phyloP scores from a whole-genome alignment of 306 rosid species.

The Rosa chinensis region DNA sequence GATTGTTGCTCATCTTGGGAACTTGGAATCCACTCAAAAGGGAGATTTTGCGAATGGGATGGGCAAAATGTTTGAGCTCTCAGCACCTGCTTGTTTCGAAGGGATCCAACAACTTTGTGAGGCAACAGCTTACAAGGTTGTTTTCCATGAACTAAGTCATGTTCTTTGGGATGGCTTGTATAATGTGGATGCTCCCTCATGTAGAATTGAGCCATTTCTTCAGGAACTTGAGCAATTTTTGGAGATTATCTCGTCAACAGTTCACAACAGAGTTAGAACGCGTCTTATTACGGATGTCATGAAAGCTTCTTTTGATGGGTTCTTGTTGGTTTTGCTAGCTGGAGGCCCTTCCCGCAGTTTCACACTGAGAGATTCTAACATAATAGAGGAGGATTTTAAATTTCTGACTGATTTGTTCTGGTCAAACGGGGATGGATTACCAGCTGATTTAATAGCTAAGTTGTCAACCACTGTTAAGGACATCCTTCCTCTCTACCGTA shows the following conservation, averaged over 20 bases:
- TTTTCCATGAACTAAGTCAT: conserved; percentile 65
- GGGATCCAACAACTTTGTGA: conserved; percentile 76
- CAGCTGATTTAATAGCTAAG: conserved; percentile 67
- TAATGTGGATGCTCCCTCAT: conserved; percentile 56
- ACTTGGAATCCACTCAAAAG: conserved; percentile 37
- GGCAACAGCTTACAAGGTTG: conserved; percentile 64
- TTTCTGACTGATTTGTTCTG: conserved; percentile 79
- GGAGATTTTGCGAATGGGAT: conserved; percentile 37
- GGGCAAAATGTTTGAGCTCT: conserved; percentile 64
- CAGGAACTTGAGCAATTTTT: conserved; percentile 79
- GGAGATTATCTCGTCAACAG: conserved; percentile 82
- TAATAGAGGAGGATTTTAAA: conserved; percentile 85
- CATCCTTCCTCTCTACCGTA: conserved; percentile 54
- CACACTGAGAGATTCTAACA: conserved; percentile 54
- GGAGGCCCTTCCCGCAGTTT: conserved; percentile 92
- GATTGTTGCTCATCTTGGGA: conserved; percentile 57
- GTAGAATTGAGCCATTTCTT: conserved; percentile 81
- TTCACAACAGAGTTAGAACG: conserved; percentile 83
- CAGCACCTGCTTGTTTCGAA: conserved; percentile 64
- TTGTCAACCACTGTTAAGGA: conserved; percentile 48
- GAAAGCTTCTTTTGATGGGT: conserved; percentile 89
- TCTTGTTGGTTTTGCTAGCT: conserved; percentile 74
- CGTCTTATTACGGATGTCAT: conserved; percentile 79
- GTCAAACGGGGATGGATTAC: conserved; percentile 96
- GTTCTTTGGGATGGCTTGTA: conserved; percentile 83